phyloP scores from a whole-genome alignment of 768 basidiomycete genomes.

The Leccinum aurantiacum region DNA sequence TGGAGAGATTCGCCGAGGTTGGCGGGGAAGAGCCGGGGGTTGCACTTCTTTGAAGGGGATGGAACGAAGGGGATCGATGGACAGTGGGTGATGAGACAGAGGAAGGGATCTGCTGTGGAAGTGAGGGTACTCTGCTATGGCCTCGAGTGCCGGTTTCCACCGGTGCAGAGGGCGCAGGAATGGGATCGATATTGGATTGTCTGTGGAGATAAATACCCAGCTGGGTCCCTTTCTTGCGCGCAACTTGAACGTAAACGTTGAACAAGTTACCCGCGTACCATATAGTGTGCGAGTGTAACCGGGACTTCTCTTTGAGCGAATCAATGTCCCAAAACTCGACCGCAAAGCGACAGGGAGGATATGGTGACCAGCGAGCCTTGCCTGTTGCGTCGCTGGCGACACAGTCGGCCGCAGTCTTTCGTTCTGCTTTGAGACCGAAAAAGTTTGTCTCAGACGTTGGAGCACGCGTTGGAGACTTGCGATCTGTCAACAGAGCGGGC shows the following conservation, averaged over 20 bases:
- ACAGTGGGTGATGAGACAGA: conserved; percentile 26
- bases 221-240: conserved; percentile 78
- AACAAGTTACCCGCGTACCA: conserved; percentile 89
- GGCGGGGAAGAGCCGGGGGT: conserved; percentile 39
- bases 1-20: conserved; percentile 15
- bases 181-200: conserved; percentile 75
- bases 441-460: conserved; percentile 51
- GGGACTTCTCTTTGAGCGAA: conserved; percentile 77
- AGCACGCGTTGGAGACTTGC: conserved; percentile 28
- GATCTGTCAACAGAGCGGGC: conserved; percentile 25
- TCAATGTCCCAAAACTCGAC: conserved; percentile 92
- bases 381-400: conserved; percentile 44
- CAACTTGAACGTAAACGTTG: conserved; percentile 87
- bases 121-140: conserved; percentile 32
- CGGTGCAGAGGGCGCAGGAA: conserved; percentile 71
- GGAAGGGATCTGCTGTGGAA: conserved; percentile 32
- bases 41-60: conserved; percentile 43
- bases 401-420: conserved; percentile 43
- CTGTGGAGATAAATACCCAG: conserved; percentile 89
- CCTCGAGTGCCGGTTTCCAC: conserved; percentile 28
- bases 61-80: conserved; percentile 48
- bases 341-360: conserved; percentile 79
- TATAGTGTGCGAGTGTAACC: conserved; percentile 80
- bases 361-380: conserved; percentile 59
- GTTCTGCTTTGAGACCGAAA: conserved; percentile 58